Conservation (phyloP, 1,284 basidiomycete genomes). For the Lignosus rhinocerotis region DNA sequence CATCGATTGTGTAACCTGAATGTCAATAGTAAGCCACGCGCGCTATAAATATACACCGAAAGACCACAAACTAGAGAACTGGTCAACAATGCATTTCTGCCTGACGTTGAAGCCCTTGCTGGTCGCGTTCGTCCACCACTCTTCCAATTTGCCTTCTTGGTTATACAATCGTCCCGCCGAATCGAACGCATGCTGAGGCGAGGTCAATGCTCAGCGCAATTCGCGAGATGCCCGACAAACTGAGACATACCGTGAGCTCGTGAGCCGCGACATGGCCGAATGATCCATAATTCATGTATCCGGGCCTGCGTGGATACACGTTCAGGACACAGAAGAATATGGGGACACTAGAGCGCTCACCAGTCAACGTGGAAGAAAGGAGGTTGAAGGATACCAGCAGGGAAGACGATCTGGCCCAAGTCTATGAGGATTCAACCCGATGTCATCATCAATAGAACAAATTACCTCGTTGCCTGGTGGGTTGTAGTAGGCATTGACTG, state of each 20-base stretch:
- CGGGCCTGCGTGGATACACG: conserved; percentile 54
- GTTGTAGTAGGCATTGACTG: conserved; percentile 81
- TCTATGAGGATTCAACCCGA: not conserved
- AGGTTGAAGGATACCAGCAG: conserved; percentile 91
- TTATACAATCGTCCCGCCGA: conserved; percentile 86
- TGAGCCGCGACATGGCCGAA: conserved; percentile 91
- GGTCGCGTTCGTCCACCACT: conserved; percentile 88
- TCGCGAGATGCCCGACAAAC: not conserved
- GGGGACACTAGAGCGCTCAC: conserved; percentile 42
- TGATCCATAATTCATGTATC: conserved; percentile 88
- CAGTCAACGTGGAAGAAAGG: conserved; percentile 90
- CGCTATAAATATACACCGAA: not conserved
- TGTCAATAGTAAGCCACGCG: not conserved
- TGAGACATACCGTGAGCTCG: conserved; percentile 71
- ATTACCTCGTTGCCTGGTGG: conserved; percentile 76
- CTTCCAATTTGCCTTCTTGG: conserved; percentile 78
- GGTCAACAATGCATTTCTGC: conserved; percentile 86
- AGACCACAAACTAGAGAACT: conserved; percentile 68
- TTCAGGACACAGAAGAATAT: not conserved
- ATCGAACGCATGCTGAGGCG: conserved; percentile 84
- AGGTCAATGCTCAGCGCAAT: not conserved
- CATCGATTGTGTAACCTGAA: conserved; percentile 77
- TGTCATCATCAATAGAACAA: not conserved
- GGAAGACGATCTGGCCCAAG: conserved; percentile 83
- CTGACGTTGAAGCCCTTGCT: conserved; percentile 82